phyloP scores from a whole-genome alignment of 2,329 filamentous ascomycete species.

The Tolypocladium ophioglossoides region DNA sequence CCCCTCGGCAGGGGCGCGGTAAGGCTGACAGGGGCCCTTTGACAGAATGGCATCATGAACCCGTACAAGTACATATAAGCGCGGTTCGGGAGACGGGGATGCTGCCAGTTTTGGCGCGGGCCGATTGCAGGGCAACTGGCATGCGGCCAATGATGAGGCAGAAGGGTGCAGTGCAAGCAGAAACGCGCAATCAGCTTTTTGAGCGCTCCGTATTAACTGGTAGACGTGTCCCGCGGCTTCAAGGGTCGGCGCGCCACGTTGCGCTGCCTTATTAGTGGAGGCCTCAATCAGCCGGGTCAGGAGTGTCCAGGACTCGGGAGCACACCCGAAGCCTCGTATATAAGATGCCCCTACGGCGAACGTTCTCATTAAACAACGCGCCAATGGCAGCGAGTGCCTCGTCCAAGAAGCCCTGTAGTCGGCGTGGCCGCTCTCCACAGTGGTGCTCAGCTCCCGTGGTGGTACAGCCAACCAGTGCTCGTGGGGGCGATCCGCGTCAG shows the following conservation, averaged over 20 bases:
- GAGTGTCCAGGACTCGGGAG: neutral
- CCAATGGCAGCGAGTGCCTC: constrained; percentile 2
- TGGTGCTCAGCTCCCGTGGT: constrained; percentile 6
- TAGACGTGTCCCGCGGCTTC: neutral
- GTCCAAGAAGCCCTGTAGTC: constrained; percentile 1
- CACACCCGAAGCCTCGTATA: constrained; percentile 1
- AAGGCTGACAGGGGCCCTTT: constrained; percentile 14
- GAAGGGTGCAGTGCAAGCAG: neutral
- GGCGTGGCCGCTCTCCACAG: constrained; percentile 1
- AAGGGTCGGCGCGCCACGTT: neutral
- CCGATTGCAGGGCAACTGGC: neutral
- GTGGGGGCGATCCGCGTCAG: constrained; percentile 9
- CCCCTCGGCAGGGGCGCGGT: constrained; percentile 1
- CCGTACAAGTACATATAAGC: constrained; percentile 85
- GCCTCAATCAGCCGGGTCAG: neutral
- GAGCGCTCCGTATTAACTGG: neutral
- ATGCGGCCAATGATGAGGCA: neutral
- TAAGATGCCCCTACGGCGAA: neutral
- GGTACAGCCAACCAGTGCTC: constrained; percentile 7
- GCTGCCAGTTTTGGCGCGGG: neutral
- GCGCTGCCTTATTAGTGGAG: neutral
- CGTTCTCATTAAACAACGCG: neutral
- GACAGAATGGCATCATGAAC: constrained; percentile 94
- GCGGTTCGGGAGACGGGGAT: neutral
- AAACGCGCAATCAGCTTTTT: neutral